Conservation (phyloP, 164 flowering plant genomes). For the Vitis amurensis region DNA sequence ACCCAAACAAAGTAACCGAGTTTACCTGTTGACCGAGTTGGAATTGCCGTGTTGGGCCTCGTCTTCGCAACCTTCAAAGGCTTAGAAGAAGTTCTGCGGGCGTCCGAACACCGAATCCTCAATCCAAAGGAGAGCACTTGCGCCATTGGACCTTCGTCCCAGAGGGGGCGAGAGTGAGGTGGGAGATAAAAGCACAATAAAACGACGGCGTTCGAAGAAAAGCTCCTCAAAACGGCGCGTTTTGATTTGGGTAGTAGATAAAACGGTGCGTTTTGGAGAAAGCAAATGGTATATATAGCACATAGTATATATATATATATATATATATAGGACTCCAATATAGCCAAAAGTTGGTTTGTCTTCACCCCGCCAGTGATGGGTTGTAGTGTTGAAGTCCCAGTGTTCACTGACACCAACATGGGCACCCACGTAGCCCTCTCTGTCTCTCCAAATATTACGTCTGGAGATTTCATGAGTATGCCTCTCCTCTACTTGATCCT, state of each 20-base stretch:
- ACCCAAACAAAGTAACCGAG: slow-evolving; percentile 3
- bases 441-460: slow-evolving; percentile 33
- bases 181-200: too few relatives aligned
- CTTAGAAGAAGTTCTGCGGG: slow-evolving; percentile 10
- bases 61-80: slow-evolving; percentile 4
- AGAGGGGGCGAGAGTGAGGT: too few relatives aligned
- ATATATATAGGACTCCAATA: too few relatives aligned
- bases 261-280: too few relatives aligned
- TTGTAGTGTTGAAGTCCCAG: slow-evolving; percentile 23
- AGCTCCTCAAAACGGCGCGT: too few relatives aligned
- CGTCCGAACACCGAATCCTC: slow-evolving; percentile 6
- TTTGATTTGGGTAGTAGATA: too few relatives aligned
- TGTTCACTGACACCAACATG: slow-evolving; percentile 44
- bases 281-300: too few relatives aligned
- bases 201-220: too few relatives aligned
- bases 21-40: slow-evolving; percentile 18
- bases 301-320: too few relatives aligned
- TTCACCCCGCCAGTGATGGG: slow-evolving; percentile 13
- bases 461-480: slow-evolving; percentile 46
- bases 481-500: neutral
- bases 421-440: slow-evolving; percentile 47
- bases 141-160: slow-evolving; percentile 17
- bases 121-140: slow-evolving; percentile 12
- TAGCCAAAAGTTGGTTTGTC: too few relatives aligned
- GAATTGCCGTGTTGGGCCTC: slow-evolving; percentile 7